Evolutionary conservation across 306 rosid genomes (phyloP), one percentile per base, ranked within the genome.

Genomic region (Rosa lucieae): DNA sequence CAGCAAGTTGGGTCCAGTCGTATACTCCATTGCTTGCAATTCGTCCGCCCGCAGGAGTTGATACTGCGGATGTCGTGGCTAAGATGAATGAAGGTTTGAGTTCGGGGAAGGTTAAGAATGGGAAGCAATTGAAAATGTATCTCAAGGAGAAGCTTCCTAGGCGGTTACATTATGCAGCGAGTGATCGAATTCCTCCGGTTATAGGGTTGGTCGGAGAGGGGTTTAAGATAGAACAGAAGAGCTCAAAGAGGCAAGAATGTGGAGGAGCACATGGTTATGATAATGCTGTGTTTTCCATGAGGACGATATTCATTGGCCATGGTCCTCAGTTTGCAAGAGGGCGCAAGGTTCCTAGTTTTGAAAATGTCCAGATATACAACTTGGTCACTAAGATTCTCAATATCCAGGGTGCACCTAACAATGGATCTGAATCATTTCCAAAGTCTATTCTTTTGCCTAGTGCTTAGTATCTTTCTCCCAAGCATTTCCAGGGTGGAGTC

Each of bases 201-300:
- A 86, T 96, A 46, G 99, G 99, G 49, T 76, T 96, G 87, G 48
- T 93, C 43, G 90, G 80, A 32, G 99, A 96, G 78, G 96, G 92
- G 40, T 96, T 90, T 75, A 96, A 91, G 90, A 93, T 96, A 29
- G 98, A 93, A 89, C 87, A 84, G 79, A 90, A 87, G 86, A 88
- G 87, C 76, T 78, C 86, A 0, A 78, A 80, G 48, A 80, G 72
- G 78, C 82, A 81, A 65, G 99, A 96, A 78, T 96, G 99, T 51
- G 99, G 99, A 1, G 99, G 99, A 18, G 85, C 98, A 0, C 99
- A 96, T 69, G 99, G 99, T 52, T 96, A 96, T 78, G 99, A 96
- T 79, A 96, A 96, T 83, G 86, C 90, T 6, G 15, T 96, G 21
- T 96, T 96, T 83, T 96, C 99, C 76, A 96, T 96, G 99, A 93